Conservation (phyloP, 164 flowering plant species). For the Stephania cephalantha region DNA sequence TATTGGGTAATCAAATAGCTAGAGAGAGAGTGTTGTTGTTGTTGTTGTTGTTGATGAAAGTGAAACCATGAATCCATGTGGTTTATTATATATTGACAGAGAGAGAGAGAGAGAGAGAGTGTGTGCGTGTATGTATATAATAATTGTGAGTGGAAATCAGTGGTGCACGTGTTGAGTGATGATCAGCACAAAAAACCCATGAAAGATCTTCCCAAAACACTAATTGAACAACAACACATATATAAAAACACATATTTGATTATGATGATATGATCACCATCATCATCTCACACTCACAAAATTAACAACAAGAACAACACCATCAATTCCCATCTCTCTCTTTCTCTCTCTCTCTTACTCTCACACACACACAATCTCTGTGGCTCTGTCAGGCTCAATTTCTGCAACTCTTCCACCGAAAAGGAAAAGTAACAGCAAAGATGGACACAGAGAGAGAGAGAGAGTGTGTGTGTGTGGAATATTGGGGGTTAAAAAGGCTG, state of each 20-base stretch:
- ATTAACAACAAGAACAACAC: background rate
- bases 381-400: conserved; percentile 40
- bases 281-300: background rate
- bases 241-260: background rate
- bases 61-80: conserved; percentile 9
- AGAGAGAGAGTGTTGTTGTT: no score
- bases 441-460: conserved; percentile 7
- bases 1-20: no score
- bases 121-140: background rate
- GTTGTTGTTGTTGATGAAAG: background rate
- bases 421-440: conserved; percentile 25
- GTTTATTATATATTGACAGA: conserved; percentile 7
- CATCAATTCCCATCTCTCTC: background rate
- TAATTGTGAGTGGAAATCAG: conserved; percentile 30
- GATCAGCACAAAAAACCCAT: conserved; percentile 35
- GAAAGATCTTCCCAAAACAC: conserved; percentile 21
- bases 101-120: conserved; percentile 14
- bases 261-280: no score
- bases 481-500: conserved; percentile 33
- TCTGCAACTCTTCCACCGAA: conserved; percentile 44
- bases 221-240: conserved; percentile 3
- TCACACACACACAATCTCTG: no score
- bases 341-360: no score
- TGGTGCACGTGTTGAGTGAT: conserved; percentile 56
- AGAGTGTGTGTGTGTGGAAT: conserved; percentile 13